phyloP scores from a whole-genome alignment of 306 rosid genomes.

The Cajanus cajan region DNA sequence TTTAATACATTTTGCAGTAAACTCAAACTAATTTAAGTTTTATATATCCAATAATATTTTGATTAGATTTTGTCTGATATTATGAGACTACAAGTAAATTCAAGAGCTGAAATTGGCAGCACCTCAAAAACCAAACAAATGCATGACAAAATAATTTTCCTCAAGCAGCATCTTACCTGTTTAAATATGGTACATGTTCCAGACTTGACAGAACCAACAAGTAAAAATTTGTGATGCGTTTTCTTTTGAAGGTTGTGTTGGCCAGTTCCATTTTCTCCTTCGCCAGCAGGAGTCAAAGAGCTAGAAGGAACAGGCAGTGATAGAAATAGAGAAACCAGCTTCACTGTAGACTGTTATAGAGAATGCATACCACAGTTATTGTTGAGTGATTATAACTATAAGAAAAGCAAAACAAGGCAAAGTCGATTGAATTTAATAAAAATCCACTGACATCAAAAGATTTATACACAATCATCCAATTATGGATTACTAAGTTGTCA shows the following conservation, averaged over 20 bases:
- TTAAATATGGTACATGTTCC: conserved; percentile 81
- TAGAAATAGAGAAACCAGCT: conserved; percentile 47
- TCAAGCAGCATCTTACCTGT: conserved; percentile 53
- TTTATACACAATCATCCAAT: not conserved
- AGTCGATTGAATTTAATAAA: not conserved
- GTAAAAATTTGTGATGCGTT: conserved; percentile 47
- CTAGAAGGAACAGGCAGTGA: conserved; percentile 62
- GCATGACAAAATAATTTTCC: not conserved
- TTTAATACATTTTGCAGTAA: not conserved
- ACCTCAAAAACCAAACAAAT: not conserved
- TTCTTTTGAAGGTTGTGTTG: conserved; percentile 20
- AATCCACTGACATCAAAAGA: not conserved
- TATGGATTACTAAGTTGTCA: not conserved
- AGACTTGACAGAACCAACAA: conserved; percentile 65
- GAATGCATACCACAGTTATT: not conserved
- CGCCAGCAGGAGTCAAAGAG: conserved; percentile 15
- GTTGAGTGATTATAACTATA: not conserved
- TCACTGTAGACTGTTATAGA: conserved; percentile 46
- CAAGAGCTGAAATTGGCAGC: not conserved
- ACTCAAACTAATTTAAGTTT: not conserved
- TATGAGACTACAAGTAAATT: not conserved
- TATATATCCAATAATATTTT: not conserved
- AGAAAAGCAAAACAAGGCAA: conserved; percentile 19
- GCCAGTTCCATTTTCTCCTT: conserved; percentile 4
- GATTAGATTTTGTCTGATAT: not conserved